Conservation (phyloP, 2,329 filamentous ascomycete species). For the Zymoseptoria ardabiliae region DNA sequence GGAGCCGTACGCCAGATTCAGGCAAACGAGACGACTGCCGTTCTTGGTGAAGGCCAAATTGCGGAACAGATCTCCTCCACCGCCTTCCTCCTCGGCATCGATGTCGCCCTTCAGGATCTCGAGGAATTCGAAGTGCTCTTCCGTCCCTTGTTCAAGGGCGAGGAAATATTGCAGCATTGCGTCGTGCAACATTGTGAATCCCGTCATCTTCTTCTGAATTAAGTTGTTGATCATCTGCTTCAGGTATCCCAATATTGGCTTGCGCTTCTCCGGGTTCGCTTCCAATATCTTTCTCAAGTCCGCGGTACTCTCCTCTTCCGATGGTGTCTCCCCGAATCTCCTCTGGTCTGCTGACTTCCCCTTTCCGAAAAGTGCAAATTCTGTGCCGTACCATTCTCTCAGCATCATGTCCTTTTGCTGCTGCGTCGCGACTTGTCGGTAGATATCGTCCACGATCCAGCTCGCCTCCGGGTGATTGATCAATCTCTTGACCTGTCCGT, state of each 20-base stretch:
- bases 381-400: conserved; percentile 92
- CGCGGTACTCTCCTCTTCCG: conserved; percentile 35
- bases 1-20: conserved; percentile 73
- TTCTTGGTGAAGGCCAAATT: conserved; percentile 94
- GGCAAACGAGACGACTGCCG: conserved; percentile 71
- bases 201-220: conserved; percentile 92
- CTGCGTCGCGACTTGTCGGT: conserved; percentile 76
- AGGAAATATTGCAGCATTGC: conserved; percentile 96
- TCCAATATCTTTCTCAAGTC: conserved; percentile 71
- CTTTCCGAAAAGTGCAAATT: conserved; percentile 77
- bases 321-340: conserved; percentile 6
- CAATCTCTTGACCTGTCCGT: conserved; percentile 81
- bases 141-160: conserved; percentile 65
- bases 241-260: conserved; percentile 77
- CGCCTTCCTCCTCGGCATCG: conserved; percentile 42
- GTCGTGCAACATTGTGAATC: conserved; percentile 96
- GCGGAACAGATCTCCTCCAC: conserved; percentile 78
- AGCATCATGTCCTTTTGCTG: conserved; percentile 79
- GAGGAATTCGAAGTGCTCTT: conserved; percentile 79
- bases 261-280: conserved; percentile 74
- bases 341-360: conserved; percentile 37
- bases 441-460: conserved; percentile 97
- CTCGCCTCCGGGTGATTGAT: conserved; percentile 95
- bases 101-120: conserved; percentile 90
- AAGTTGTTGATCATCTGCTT: conserved; percentile 83